Evolutionary conservation across 495 filamentous ascomycete genomes (phyloP), one percentile per base, ranked within the genome.

Genomic region (Hypoxylon trugodes): DNA sequence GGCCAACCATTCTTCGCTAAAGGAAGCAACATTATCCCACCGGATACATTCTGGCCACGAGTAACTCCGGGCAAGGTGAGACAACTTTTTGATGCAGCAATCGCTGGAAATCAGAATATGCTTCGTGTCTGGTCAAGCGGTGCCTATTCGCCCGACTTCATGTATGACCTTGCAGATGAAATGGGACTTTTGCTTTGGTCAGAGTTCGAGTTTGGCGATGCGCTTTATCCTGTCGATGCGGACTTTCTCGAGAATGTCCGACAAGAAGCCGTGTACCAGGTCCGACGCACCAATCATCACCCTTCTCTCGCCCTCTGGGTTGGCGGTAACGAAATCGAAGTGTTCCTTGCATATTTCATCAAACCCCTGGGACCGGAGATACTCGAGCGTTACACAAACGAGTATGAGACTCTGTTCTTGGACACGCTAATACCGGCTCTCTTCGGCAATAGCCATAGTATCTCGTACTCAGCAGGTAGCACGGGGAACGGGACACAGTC

Each of bases 1-100:
- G 87, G 87, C 4, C 81, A 85, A 46, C 83, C 86, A 18, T 88
- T 90, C 61, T 90, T 88, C 61, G 86, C 84, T 1, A 89, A 90
- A 57, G 86, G 86, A 12, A 85, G 81, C 24, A 89, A 89, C 46
- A 81, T 89, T 49, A 88, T 90, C 55, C 87, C 87, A 0, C 84
- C 86, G 4, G 87, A 89, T 64, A 78, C 80, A 0, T 89, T 90
- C 69, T 89, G 86, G 87, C 81, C 86, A 0, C 76, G 86, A 7
- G 84, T 88, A 5, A 88, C 86, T 0, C 73, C 79, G 32, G 69
- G 70, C 0, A 79, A 74, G 30, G 83, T 89, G 68, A 71, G 77
- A 25, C 78, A 80, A 30, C 66, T 89, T 6, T 86, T 89, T 53
- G 73, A 83, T 41, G 80, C 83, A 0, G 83, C 83, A 2, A 72